A percentile compares a stretch with the other conserved stretches of the same genome.
These are phyloP conservation scores for Neohortaea acidophila DNA, from an alignment of 495 filamentous ascomycete genomes.

Conservation along the genomic window DNA sequence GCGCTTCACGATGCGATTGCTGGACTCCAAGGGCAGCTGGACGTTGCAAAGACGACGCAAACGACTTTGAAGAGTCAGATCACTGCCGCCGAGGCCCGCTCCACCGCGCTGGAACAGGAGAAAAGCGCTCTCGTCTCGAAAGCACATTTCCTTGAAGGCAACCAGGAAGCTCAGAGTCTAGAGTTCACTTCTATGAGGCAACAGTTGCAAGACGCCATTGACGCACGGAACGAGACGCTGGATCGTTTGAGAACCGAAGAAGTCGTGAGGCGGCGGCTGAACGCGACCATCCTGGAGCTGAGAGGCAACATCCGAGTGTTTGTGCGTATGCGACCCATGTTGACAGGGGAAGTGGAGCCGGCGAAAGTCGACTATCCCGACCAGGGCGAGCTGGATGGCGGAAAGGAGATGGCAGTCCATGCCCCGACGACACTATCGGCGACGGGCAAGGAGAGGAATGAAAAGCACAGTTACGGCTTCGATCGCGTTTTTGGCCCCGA, in stretches of 20 bases:
- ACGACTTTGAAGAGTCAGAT: slow-evolving; percentile 42
- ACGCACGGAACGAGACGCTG: slow-evolving; percentile 49
- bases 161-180: slow-evolving; percentile 68
- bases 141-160: slow-evolving; percentile 77
- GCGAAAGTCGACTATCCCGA: slow-evolving; percentile 67
- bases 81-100: slow-evolving; percentile 35
- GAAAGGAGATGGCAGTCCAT: slow-evolving; percentile 68
- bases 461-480: slow-evolving; percentile 75
- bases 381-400: slow-evolving; percentile 42
- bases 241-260: slow-evolving; percentile 85
- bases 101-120: slow-evolving; percentile 15
- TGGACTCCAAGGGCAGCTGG: slow-evolving; percentile 5
- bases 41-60: slow-evolving; percentile 8
- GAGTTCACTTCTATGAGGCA: slow-evolving; percentile 62
- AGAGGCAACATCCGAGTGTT: slow-evolving; percentile 98
- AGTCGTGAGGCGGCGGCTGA: slow-evolving; percentile 75
- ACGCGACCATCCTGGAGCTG: slow-evolving; percentile 97
- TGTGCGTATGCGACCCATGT: slow-evolving; percentile 80
- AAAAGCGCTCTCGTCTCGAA: slow-evolving; percentile 26
- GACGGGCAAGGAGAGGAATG: slow-evolving; percentile 49
- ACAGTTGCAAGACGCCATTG: slow-evolving; percentile 59
- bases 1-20: slow-evolving; percentile 46
- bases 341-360: slow-evolving; percentile 36
- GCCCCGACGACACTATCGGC: slow-evolving; percentile 75
- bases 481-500: slow-evolving; percentile 79